These are phyloP conservation scores for Rhododendron kiyosumense DNA, from an alignment of 148 eudicot species.

Conservation along the genomic window DNA sequence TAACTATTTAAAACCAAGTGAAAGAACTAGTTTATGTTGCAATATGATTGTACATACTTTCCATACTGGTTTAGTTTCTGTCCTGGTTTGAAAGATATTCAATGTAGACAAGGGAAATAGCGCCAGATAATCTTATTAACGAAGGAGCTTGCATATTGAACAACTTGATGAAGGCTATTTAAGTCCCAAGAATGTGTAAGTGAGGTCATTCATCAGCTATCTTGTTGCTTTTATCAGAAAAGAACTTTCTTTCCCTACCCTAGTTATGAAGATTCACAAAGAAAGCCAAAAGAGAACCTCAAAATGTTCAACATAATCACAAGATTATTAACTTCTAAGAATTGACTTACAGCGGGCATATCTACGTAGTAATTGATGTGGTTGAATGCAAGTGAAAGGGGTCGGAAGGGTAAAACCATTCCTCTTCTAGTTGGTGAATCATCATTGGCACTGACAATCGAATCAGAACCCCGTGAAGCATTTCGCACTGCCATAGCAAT, in stretches of 20 bases:
- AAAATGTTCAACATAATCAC: neutral
- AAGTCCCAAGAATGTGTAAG: neutral
- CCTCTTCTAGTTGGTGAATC: conserved; percentile 25
- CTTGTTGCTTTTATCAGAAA: neutral
- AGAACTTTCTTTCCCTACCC: neutral
- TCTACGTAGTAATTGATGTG: conserved; percentile 59
- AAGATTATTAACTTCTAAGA: neutral
- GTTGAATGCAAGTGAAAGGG: conserved; percentile 57
- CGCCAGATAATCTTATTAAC: neutral
- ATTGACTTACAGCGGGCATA: conserved; percentile 56
- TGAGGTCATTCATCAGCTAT: neutral
- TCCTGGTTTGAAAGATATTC: neutral
- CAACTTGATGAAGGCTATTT: neutral
- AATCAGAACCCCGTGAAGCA: conserved; percentile 14
- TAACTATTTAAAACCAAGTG: neutral
- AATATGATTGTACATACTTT: neutral
- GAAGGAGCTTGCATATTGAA: neutral
- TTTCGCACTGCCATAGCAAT: conserved; percentile 3
- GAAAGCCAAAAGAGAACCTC: neutral
- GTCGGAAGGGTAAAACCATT: conserved; percentile 63
- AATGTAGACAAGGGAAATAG: neutral
- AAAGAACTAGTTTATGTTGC: neutral
- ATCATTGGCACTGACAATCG: conserved; percentile 5
- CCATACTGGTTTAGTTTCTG: no score
- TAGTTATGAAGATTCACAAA: neutral